Percentiles rank a stretch among this genome's conserved stretches.
Evolutionary conservation across 2,329 filamentous ascomycete species (phyloP).

Genomic region (Alternaria metachromatica): DNA sequence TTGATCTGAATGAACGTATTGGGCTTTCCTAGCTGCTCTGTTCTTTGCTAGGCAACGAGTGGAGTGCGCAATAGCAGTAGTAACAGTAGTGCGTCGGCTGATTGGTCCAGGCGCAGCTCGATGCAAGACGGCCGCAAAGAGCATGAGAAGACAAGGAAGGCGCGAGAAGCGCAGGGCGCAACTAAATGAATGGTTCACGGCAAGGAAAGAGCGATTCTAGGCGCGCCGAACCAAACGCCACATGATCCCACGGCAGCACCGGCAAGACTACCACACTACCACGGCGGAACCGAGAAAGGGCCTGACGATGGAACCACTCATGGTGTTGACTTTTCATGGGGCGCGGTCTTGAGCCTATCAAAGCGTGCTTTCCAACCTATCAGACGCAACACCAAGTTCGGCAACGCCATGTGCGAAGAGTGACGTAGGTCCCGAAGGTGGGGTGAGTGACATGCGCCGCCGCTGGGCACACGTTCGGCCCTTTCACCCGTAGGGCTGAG

Average conservation of each 20-base stretch:
- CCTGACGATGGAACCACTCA: constrained; percentile 2
- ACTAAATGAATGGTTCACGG: background rate
- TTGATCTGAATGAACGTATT: background rate
- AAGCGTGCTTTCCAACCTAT: constrained; percentile 6
- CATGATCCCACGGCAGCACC: constrained; percentile 5
- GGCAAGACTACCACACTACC: constrained; percentile 1
- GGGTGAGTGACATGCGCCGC: constrained; percentile 18
- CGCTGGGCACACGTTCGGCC: constrained; percentile 12
- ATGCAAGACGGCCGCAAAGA: constrained; percentile 4
- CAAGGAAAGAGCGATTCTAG: background rate
- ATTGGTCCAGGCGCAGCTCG: constrained; percentile 8
- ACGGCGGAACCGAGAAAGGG: background rate
- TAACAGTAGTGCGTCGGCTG: constrained; percentile 1
- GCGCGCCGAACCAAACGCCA: background rate
- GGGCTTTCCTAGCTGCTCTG: background rate
- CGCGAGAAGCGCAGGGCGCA: background rate
- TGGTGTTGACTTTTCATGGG: constrained; percentile 14
- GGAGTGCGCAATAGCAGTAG: background rate
- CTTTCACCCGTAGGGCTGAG: constrained; percentile 24
- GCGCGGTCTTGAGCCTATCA: background rate
- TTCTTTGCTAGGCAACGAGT: background rate
- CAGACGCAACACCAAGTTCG: constrained; percentile 1
- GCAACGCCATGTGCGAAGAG: constrained; percentile 2
- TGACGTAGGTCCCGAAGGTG: constrained; percentile 21
- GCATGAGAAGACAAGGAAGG: constrained; percentile 3